These are phyloP conservation scores for Gossypium gossypioides DNA, from an alignment of 441 rosid species.

Conservation along the genomic window DNA sequence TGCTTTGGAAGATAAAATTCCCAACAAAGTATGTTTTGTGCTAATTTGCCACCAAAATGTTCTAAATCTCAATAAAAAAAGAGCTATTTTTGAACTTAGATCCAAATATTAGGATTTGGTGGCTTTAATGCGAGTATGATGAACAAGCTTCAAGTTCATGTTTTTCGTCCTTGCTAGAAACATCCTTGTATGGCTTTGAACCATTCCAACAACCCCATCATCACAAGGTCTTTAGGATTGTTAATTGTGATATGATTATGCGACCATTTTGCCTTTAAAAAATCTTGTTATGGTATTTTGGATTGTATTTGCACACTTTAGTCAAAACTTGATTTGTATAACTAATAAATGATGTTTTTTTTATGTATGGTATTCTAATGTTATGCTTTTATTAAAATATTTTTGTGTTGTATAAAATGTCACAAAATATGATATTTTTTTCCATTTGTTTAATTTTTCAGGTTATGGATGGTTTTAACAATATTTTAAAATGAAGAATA, in stretches of 20 bases:
- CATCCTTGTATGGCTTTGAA: neutral
- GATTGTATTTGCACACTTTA: neutral
- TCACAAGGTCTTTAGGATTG: neutral
- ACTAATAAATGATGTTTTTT: neutral
- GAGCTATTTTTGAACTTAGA: neutral
- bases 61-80: neutral
- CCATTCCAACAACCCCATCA: neutral
- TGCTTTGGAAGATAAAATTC: neutral
- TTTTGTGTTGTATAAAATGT: neutral
- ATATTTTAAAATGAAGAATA: neutral
- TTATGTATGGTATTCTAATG: neutral
- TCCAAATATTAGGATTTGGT: neutral
- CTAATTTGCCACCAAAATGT: neutral
- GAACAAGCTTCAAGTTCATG: neutral
- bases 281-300: neutral
- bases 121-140: neutral
- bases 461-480: too few species aligned
- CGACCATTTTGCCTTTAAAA: neutral
- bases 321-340: neutral
- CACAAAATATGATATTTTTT: neutral
- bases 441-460: neutral
- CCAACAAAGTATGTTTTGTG: neutral
- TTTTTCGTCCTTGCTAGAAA: neutral
- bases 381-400: neutral
- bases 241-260: neutral